Base-by-base conservation (phyloP, 768 basidiomycete genomes). In the Tephrocybe sp. region DNA sequence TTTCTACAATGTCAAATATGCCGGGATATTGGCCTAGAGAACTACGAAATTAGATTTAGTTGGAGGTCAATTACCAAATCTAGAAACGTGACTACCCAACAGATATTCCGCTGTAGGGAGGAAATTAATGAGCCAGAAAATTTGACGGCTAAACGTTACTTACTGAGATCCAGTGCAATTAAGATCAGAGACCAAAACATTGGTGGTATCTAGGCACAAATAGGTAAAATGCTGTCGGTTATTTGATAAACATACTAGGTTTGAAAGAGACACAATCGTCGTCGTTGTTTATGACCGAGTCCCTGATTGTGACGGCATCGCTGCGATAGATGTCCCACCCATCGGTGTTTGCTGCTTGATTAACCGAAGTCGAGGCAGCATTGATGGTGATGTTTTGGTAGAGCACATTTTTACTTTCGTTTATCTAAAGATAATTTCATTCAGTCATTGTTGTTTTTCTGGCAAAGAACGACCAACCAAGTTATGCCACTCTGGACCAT, bases 291-390 rank as follows among this genome's bases (percentile, higher is more conserved):
- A 82, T 79, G 30, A 72, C 65, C 1, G 78, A 79, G 52, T 83
- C 73, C 41, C 64, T 56, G 34, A 83, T 76, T 1, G 64, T 60
- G 25, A 83, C 74, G 45, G 62, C 68, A 55, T 80, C 75, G 54
- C 77, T 79, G 26, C 80, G 74, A 60, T 83, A 84, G 30, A 80
- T 76, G 56, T 85, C 77, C 82, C 82, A 83, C 4, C 83, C 84
- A 56, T 85, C 83, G 5, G 80, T 81, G 53, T 83, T 82, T 21
- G 66, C 61, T 1, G 77, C 70, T 0, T 46, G 53, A 49, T 76
- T 64, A 8, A 64, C 68, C 5, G 75, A 76, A 12, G 70, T 77
- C 4, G 80, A 79, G 3, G 61, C 64, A 4, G 79, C 71, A 36
- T 64, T 66, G 45, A 83, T 72, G 8, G 69, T 75, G 26, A 82